Evolutionary conservation across 208 protist genomes (phyloP).

Genomic region (Crithidia bombi): DNA sequence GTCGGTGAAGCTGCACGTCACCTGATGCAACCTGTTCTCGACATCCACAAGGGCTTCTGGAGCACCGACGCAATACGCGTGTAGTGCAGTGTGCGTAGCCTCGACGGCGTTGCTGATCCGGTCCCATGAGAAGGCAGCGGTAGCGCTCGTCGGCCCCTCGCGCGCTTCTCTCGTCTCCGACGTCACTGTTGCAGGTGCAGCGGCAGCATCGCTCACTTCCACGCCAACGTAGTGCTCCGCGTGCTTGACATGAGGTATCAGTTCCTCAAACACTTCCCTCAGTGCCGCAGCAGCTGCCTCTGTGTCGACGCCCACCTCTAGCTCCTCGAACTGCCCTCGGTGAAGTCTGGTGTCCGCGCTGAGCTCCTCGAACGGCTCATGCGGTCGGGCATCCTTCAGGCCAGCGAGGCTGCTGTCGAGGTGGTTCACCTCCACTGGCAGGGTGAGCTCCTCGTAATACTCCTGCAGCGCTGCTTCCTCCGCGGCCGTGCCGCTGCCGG

Average conservation of each 20-base stretch:
- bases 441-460: neutral
- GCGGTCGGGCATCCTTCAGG: too few relatives aligned
- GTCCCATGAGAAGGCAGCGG: neutral
- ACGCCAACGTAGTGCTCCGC: slow-evolving; percentile 3
- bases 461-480: slow-evolving; percentile 2
- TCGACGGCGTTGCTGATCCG: neutral
- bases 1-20: slow-evolving; percentile 11
- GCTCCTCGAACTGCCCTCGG: neutral
- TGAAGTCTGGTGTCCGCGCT: neutral
- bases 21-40: neutral
- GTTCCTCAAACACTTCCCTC: slow-evolving; percentile 14
- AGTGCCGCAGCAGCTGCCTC: neutral
- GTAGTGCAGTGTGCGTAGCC: neutral
- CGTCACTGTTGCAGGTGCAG: neutral
- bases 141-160: neutral
- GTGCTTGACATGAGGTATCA: neutral
- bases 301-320: neutral
- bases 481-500: neutral
- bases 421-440: neutral
- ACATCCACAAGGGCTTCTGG: neutral
- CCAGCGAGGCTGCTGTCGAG: neutral
- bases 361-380: slow-evolving; percentile 14
- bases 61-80: slow-evolving; percentile 1
- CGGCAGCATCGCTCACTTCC: neutral
- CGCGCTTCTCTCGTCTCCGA: neutral